phyloP scores from a whole-genome alignment of 2,329 filamentous ascomycete species.

The Periconia sp. region DNA sequence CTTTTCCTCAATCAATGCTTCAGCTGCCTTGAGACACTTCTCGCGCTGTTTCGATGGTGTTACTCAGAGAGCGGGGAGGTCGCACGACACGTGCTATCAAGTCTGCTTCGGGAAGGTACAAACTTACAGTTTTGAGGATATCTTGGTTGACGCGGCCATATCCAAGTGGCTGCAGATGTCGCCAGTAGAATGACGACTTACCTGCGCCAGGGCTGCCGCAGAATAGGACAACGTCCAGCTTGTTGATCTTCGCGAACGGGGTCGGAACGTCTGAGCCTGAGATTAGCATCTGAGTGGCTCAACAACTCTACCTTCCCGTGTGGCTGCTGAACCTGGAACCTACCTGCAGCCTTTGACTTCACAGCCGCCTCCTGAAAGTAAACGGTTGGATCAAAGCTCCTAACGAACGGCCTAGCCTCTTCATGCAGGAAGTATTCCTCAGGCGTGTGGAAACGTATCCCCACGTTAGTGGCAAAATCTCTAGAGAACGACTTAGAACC shows the following conservation, averaged over 20 bases:
- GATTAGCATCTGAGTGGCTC: constrained; percentile 25
- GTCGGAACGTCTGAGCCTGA: constrained; percentile 25
- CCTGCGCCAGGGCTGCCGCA: constrained; percentile 89
- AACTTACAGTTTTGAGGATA: constrained; percentile 71
- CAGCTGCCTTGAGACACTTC: constrained; percentile 74
- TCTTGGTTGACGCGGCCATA: constrained; percentile 93
- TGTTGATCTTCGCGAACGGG: constrained; percentile 64
- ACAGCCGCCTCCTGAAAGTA: constrained; percentile 27
- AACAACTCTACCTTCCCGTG: constrained; percentile 11
- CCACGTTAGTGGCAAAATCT: constrained; percentile 85
- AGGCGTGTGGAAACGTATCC: constrained; percentile 81
- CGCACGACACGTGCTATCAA: constrained; percentile 29
- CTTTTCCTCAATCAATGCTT: constrained; percentile 67
- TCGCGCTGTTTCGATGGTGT: constrained; percentile 56
- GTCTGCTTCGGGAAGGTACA: neutral
- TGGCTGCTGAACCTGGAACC: constrained; percentile 28
- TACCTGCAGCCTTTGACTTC: constrained; percentile 39
- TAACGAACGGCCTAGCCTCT: constrained; percentile 66
- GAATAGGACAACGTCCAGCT: constrained; percentile 79
- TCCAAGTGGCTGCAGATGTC: constrained; percentile 74
- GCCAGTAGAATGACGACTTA: constrained; percentile 91
- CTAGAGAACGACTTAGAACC: constrained; percentile 25
- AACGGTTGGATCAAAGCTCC: constrained; percentile 72
- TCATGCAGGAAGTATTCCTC: constrained; percentile 88
- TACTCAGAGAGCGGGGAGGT: constrained; percentile 36